Evolutionary conservation across 768 basidiomycete species (phyloP), one percentile per base, ranked within the genome.

Genomic region (Nevesoporus exiguus): DNA sequence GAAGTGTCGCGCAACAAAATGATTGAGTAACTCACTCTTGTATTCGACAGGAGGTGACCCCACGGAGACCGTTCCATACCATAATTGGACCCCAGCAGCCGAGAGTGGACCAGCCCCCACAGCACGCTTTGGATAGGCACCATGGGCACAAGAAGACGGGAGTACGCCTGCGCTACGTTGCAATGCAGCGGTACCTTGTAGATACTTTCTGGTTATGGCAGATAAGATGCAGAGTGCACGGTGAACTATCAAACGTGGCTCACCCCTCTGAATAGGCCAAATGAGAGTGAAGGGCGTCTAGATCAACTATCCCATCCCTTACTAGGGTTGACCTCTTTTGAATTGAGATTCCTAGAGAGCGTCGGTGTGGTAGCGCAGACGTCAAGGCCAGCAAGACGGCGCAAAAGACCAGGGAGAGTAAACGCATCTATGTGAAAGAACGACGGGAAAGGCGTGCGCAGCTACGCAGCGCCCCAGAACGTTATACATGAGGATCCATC

Each of bases 21-120:
- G 15, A 13, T 29, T 19, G 22, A 29, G 29, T 21, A 15, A 33
- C 64, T 39, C 31, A 68, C 67, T 55, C 11, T 30, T 49, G 53
- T 59, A 61, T 17, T 60, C 55, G 24, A 61, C 54, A 10, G 54
- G 34, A 45, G 68, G 68, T 0, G 66, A 54, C 5, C 68, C 68
- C 5, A 69, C 64, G 4, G 50, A 55, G 25, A 69, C 58, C 1
- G 47, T 51, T 7, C 66, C 68, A 10, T 66, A 68, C 68, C 68
- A 70, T 42, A 19, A 11, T 19, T 39, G 21, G 30, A 58, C 56
- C 29, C 55, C 40, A 13, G 60, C 47, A 31, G 55, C 59, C 10
- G 52, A 55, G 24, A 70, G 64, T 3, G 56, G 11, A 41, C 42
- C 50, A 29, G 31, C n/a, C 19, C 48, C 52, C 2, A 21, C 45